Evolutionary conservation across 2,329 filamentous ascomycete species (phyloP).

Genomic region (Coniosporium tulheliwenetii): DNA sequence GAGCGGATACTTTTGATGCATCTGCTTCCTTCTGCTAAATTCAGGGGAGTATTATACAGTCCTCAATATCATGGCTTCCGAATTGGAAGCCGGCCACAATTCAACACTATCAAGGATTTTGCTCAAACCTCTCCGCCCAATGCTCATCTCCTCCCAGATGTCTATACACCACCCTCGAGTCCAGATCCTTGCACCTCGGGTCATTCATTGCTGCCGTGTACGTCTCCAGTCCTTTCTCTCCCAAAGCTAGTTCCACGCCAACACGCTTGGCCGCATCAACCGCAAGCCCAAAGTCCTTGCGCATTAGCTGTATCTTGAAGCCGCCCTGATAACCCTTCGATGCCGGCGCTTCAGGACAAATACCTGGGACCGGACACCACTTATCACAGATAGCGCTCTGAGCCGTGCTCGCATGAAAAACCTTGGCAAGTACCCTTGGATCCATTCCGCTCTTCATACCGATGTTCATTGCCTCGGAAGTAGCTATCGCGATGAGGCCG

Average conservation of each 20-base stretch:
- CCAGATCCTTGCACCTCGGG: conserved; percentile 34
- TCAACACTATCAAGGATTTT: too few relatives aligned
- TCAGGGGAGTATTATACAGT: too few relatives aligned
- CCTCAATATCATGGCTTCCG: too few relatives aligned
- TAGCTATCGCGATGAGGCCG: conserved; percentile 42
- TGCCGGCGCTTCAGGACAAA: conserved; percentile 31
- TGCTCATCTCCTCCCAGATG: conserved; percentile 38
- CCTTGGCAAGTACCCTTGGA: conserved; percentile 33
- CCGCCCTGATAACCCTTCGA: conserved; percentile 36
- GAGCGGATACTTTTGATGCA: too few relatives aligned
- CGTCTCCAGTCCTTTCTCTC: conserved; percentile 31
- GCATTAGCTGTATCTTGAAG: conserved; percentile 45
- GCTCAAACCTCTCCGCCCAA: conserved; percentile 19
- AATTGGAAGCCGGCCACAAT: too few relatives aligned
- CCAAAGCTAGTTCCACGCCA: conserved; percentile 33
- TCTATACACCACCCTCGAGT: conserved; percentile 42
- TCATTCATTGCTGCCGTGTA: conserved; percentile 38
- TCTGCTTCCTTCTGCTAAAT: too few relatives aligned
- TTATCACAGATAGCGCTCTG: conserved; percentile 36
- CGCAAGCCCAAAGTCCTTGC: conserved; percentile 41
- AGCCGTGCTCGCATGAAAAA: conserved; percentile 36
- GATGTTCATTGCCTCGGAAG: conserved; percentile 43
- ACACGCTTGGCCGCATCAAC: conserved; percentile 38
- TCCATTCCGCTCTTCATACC: conserved; percentile 43
- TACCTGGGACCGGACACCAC: conserved; percentile 35